Evolutionary conservation across 768 basidiomycete genomes (phyloP).

Genomic region (Macrolepiota dolichaula): DNA sequence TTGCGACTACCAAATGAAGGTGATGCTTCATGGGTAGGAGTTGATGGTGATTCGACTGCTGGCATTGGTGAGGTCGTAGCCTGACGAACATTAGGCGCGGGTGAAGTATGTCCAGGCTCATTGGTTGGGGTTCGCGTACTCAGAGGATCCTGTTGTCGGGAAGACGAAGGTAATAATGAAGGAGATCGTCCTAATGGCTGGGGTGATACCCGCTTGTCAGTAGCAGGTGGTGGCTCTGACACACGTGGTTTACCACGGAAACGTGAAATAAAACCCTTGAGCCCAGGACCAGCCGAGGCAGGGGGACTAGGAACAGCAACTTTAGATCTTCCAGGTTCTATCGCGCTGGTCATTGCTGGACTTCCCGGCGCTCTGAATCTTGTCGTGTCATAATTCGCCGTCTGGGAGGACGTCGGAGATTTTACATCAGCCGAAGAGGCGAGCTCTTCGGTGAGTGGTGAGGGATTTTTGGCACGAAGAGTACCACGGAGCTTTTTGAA

Average conservation of each 20-base stretch:
- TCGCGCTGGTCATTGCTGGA: slow-evolving; percentile 37
- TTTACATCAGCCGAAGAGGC: slow-evolving; percentile 39
- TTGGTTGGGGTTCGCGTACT: slow-evolving; percentile 14
- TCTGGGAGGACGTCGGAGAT: slow-evolving; percentile 22
- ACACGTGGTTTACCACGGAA: slow-evolving; percentile 55
- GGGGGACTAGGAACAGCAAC: slow-evolving; percentile 59
- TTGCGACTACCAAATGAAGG: slow-evolving; percentile 21
- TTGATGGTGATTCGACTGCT: slow-evolving; percentile 11
- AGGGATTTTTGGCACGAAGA: slow-evolving; percentile 48
- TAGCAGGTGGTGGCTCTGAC: slow-evolving; percentile 27
- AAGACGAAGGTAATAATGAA: slow-evolving; percentile 11
- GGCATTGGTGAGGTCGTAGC: slow-evolving; percentile 14
- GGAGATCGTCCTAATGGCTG: slow-evolving; percentile 25
- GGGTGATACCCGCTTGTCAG: slow-evolving; percentile 25
- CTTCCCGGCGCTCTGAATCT: slow-evolving; percentile 33
- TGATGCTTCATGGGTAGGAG: slow-evolving; percentile 14
- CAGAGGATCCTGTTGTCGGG: slow-evolving; percentile 8
- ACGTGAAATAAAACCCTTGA: slow-evolving; percentile 80
- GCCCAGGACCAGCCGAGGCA: slow-evolving; percentile 66
- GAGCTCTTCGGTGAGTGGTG: slow-evolving; percentile 44
- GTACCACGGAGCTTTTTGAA: slow-evolving; percentile 73
- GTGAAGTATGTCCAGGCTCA: slow-evolving; percentile 14
- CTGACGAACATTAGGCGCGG: slow-evolving; percentile 10
- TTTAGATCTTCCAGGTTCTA: slow-evolving; percentile 53
- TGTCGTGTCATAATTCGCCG: slow-evolving; percentile 37